phyloP scores from a whole-genome alignment of 2,329 filamentous ascomycete genomes.

The Aspergillus fischeri region DNA sequence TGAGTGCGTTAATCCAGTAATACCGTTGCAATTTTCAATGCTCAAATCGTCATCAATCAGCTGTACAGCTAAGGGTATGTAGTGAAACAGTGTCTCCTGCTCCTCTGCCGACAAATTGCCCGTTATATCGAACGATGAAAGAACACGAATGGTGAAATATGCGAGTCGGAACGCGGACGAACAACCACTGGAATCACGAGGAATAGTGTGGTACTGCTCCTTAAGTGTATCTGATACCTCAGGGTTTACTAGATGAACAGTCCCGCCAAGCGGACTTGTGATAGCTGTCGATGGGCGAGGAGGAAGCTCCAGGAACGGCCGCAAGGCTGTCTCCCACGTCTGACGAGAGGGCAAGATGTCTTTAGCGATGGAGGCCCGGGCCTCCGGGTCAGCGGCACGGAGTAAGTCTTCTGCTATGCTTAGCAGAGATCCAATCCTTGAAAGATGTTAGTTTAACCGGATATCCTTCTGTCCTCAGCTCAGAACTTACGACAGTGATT shows the following conservation, averaged over 20 bases:
- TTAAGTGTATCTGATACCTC: conserved; percentile 23
- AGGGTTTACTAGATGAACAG: conserved; percentile 58
- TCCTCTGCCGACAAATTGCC: conserved; percentile 28
- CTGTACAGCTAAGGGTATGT: conserved; percentile 52
- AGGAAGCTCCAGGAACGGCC: conserved; percentile 44
- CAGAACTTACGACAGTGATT: conserved; percentile 44
- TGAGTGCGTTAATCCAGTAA: conserved; percentile 46
- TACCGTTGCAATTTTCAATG: conserved; percentile 51
- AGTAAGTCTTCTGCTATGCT: conserved; percentile 50
- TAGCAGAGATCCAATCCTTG: conserved; percentile 53
- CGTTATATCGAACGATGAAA: conserved; percentile 43
- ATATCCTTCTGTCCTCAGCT: background rate
- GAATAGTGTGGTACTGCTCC: conserved; percentile 29
- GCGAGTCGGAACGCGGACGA: conserved; percentile 73
- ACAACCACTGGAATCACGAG: conserved; percentile 64
- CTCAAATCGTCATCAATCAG: conserved; percentile 59
- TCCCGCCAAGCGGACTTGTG: conserved; percentile 67
- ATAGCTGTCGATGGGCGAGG: conserved; percentile 62
- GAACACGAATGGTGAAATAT: conserved; percentile 61
- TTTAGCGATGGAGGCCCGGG: conserved; percentile 23
- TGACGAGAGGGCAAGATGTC: conserved; percentile 60
- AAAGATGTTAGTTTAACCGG: conserved; percentile 22
- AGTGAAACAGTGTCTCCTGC: conserved; percentile 43
- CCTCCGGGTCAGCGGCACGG: conserved; percentile 27
- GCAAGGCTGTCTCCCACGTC: conserved; percentile 64